Conservation (phyloP, 441 rosid genomes). For the Gossypium davidsonii region DNA sequence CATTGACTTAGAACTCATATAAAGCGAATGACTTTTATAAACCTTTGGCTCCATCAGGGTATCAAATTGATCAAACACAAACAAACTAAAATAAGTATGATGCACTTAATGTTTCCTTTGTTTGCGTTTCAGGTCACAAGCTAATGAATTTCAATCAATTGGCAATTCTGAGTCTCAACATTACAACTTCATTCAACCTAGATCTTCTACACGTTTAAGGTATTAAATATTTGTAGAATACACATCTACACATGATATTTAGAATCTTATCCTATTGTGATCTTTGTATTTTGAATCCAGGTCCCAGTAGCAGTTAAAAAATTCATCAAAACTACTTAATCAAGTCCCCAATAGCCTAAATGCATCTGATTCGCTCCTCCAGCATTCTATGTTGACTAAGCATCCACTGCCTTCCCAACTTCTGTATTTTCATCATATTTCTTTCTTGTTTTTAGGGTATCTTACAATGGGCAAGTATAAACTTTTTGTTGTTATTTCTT, state of each 20-base stretch:
- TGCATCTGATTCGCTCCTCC: not conserved
- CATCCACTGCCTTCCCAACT: not conserved
- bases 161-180: not conserved
- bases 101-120: not conserved
- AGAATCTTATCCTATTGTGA: not conserved
- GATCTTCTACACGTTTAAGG: slow-evolving; percentile 8
- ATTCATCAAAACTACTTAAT: not conserved
- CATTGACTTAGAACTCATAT: slow-evolving; percentile 4
- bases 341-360: slow-evolving; percentile 11
- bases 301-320: not conserved
- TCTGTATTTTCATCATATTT: not conserved
- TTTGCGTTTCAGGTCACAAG: not conserved
- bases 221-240: not conserved
- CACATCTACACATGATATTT: not conserved
- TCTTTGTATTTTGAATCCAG: not conserved
- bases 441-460: not conserved
- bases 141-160: not conserved
- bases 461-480: not conserved
- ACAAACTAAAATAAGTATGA: not conserved
- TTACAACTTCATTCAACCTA: not conserved
- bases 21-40: not conserved
- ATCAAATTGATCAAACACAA: not conserved
- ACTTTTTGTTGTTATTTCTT: not conserved
- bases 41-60: slow-evolving; percentile 2
- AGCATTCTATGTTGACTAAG: not conserved